Percentiles rank a stretch among this genome's conserved stretches.
phyloP scores from a whole-genome alignment of 2,329 filamentous ascomycete species.

The Daldinia eschscholtzii region DNA sequence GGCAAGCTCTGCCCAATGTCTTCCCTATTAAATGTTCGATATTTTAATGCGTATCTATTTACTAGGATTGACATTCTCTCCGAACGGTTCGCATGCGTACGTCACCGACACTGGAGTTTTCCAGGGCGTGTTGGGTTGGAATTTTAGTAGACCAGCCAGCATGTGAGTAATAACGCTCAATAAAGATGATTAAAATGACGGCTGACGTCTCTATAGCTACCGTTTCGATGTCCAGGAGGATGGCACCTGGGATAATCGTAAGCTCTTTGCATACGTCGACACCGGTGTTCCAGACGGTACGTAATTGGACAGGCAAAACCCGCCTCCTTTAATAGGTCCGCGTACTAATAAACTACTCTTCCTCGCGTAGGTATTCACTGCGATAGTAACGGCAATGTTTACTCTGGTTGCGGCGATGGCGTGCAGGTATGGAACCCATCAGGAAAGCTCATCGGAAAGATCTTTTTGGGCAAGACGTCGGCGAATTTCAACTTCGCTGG shows the following conservation, averaged over 20 bases:
- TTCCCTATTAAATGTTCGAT: not conserved
- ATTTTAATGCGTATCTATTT: constrained; percentile 7
- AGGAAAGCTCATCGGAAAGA: constrained; percentile 67
- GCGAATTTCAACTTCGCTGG: constrained; percentile 66
- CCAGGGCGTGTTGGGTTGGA: constrained; percentile 58
- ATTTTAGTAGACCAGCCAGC: constrained; percentile 58
- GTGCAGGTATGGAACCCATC: constrained; percentile 63
- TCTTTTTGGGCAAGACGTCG: constrained; percentile 61
- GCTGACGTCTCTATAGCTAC: constrained; percentile 54
- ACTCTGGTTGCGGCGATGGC: constrained; percentile 64
- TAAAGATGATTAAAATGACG: not conserved
- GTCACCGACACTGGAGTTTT: constrained; percentile 69
- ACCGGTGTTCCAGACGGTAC: constrained; percentile 70
- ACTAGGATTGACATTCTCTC: constrained; percentile 67
- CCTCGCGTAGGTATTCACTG: constrained; percentile 65
- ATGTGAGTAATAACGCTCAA: constrained; percentile 56
- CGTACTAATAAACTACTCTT: not conserved
- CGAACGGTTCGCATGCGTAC: constrained; percentile 65
- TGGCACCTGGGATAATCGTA: constrained; percentile 62
- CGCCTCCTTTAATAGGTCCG: not conserved
- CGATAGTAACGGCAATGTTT: constrained; percentile 68
- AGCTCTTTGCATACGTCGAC: constrained; percentile 68
- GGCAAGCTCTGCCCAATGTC: constrained; percentile 51
- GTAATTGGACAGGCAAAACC: constrained; percentile 17
- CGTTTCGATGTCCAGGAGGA: constrained; percentile 60